Evolutionary conservation across 768 basidiomycete genomes (phyloP), one percentile per base, ranked within the genome.

Genomic region (Goffeauzyma gilvescens): DNA sequence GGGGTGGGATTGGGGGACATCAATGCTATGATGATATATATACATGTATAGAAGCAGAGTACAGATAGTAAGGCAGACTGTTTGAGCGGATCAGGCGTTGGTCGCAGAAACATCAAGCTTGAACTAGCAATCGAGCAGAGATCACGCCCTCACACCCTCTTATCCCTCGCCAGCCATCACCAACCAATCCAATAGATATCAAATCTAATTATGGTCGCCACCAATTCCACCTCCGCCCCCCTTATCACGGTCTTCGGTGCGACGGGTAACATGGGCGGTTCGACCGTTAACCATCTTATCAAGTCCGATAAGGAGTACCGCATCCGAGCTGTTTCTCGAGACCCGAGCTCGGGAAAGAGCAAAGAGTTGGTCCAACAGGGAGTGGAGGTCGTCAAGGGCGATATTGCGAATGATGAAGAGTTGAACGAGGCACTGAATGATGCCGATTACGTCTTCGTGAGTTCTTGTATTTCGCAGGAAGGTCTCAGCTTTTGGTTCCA

Each of bases 181-280:
- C n/a, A n/a, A n/a, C n/a, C n/a, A n/a, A n/a, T n/a, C n/a, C n/a
- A n/a, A n/a, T n/a, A n/a, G n/a, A n/a, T n/a, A n/a, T n/a, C n/a
- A n/a, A n/a, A n/a, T n/a, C n/a, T n/a, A 24, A 44, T 20, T 18
- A 43, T 49, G 36, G 44, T 40, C 34, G 34, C 44, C 32, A 32
- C 48, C 30, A 35, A 28, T 12, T n/a, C 15, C 28, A 2, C 48
- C n/a, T n/a, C 20, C 23, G 48, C 43, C 9, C 38, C 48, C 2
- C 38, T 50, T 1, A 36, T 57, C 45, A 36, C 45, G 32, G 41
- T 58, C 41, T 26, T 50, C 22, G 56, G 56, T 21, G 42, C 52
- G 5, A 55, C 56, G 6, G 56, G 56, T 10, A 21, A 13, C n/a
- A 52, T 55, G 41, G 56, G 56, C 24, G 46, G 52, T n/a, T 46